Base-by-base conservation (phyloP, 2,329 filamentous ascomycete species). In the Diaporthe sp. region DNA sequence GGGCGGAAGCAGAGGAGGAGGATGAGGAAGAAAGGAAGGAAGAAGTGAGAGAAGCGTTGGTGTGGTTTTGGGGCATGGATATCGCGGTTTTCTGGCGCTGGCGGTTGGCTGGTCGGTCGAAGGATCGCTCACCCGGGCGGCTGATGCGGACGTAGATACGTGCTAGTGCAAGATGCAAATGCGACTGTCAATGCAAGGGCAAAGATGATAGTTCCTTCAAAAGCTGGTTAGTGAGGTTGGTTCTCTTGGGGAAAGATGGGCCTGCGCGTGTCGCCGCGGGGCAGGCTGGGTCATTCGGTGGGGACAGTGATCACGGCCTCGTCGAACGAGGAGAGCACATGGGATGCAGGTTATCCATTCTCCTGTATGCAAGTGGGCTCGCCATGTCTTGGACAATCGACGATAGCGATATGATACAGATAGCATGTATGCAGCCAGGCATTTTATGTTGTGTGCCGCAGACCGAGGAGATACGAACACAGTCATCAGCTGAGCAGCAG, bases 241-340 rank as follows among this genome's bases (percentile, higher is more conserved):
- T 15, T 47, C 19, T 33, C 40, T 47, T 47, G 60, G 17, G 33
- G 10, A 66, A 66, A 66, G 40, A 66, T 67, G 64, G 64, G 64
- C n/a, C 64, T 40, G 64, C 45, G 64, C 64, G 64, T 67, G 64
- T 52, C 64, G 64, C 64, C 13, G 28, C 42, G 52, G 64, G n/a
- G 13, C 45, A 52, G 22, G 30, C 25, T 40, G 45, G 42, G 28
- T 8, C n/a, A n/a, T n/a, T n/a, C 10, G 28, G 45, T 52, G 45
- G 64, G 19, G 64, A 52, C 64, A 30, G 3, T 22, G 45, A 52
- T 38, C 17, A 12, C 45, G 64, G 64, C n/a, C 3, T 52, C 28
- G 60, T 66, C 60, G 38, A 66, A 66, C 60, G 38, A n/a, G 40
- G 17, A n/a, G 60, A 47, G 40, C 40, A 47, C 58, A 45, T 40